Conservation (phyloP, 1,284 basidiomycete genomes). For the Pascua sp. region DNA sequence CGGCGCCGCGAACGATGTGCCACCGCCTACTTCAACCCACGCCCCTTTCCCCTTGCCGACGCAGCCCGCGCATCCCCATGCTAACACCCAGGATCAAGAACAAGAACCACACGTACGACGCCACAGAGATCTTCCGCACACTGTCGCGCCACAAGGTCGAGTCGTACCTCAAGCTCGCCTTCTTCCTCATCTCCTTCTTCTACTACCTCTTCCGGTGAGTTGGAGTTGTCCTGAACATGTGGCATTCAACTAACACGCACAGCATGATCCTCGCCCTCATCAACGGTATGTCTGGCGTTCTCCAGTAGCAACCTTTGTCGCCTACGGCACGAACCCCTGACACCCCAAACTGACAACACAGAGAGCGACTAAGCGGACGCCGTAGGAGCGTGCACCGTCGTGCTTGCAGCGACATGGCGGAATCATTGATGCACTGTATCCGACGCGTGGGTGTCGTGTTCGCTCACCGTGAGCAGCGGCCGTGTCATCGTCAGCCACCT, state of each 20-base stretch:
- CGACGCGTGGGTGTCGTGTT: too few relatives aligned
- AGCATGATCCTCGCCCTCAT: conserved; percentile 87
- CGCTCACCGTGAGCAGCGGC: too few relatives aligned
- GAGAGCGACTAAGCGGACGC: conserved; percentile 8
- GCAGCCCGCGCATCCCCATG: too few relatives aligned
- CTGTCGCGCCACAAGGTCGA: conserved; percentile 93
- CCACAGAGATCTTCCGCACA: conserved; percentile 98
- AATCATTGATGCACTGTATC: too few relatives aligned
- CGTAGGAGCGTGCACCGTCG: not conserved
- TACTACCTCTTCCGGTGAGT: conserved; percentile 91
- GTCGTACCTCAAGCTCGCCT: conserved; percentile 92
- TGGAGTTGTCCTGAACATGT: not conserved
- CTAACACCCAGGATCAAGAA: conserved; percentile 78
- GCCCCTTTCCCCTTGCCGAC: too few relatives aligned
- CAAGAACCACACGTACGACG: conserved; percentile 97
- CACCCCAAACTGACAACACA: not conserved
- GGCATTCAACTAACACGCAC: conserved; percentile 5
- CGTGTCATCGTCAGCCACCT: too few relatives aligned
- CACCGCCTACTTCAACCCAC: too few relatives aligned
- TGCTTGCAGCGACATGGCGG: not conserved
- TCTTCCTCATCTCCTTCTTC: conserved; percentile 92
- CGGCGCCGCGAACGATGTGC: too few relatives aligned
- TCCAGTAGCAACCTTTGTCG: not conserved
- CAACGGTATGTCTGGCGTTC: conserved; percentile 52
- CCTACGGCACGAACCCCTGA: too few relatives aligned